Conservation (phyloP, 495 filamentous ascomycete species). For the Penicillium daleae region DNA sequence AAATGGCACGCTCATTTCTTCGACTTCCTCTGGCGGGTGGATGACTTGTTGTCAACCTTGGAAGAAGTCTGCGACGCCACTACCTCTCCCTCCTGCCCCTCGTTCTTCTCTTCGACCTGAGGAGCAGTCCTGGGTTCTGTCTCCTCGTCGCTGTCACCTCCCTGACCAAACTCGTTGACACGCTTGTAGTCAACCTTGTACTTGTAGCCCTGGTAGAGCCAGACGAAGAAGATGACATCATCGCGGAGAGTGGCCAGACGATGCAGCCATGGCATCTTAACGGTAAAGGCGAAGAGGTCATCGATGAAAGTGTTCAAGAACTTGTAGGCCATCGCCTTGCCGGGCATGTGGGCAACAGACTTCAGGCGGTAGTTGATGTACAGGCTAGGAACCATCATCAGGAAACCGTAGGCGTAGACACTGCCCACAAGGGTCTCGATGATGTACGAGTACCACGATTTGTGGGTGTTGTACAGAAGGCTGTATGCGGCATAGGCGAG, state of each 20-base stretch:
- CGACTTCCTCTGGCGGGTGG: slow-evolving; percentile 44
- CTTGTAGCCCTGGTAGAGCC: slow-evolving; percentile 91
- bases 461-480: slow-evolving; percentile 90
- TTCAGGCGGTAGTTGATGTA: slow-evolving; percentile 99
- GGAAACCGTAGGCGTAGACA: slow-evolving; percentile 96
- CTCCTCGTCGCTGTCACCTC: slow-evolving; percentile 80
- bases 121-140: slow-evolving; percentile 51
- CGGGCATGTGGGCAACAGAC: slow-evolving; percentile 96
- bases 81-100: slow-evolving; percentile 49
- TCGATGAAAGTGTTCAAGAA: slow-evolving; percentile 84
- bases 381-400: slow-evolving; percentile 98
- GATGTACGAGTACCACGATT: slow-evolving; percentile 96
- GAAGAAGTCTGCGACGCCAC: slow-evolving; percentile 35
- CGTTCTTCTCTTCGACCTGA: slow-evolving; percentile 49
- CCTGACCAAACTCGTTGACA: slow-evolving; percentile 98
- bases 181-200: slow-evolving; percentile 92
- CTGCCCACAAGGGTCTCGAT: slow-evolving; percentile 91
- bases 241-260: slow-evolving; percentile 92
- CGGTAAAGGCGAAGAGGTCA: slow-evolving; percentile 94
- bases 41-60: slow-evolving; percentile 36
- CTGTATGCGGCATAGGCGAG: slow-evolving; percentile 89
- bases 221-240: slow-evolving; percentile 97
- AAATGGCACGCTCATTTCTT: slow-evolving; percentile 31
- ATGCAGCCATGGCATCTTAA: slow-evolving; percentile 98
- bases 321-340: slow-evolving; percentile 95